Percentiles rank a stretch among this genome's conserved stretches.
Evolutionary conservation across 1,284 basidiomycete genomes (phyloP).

Genomic region (Marasmius tenuissimus): DNA sequence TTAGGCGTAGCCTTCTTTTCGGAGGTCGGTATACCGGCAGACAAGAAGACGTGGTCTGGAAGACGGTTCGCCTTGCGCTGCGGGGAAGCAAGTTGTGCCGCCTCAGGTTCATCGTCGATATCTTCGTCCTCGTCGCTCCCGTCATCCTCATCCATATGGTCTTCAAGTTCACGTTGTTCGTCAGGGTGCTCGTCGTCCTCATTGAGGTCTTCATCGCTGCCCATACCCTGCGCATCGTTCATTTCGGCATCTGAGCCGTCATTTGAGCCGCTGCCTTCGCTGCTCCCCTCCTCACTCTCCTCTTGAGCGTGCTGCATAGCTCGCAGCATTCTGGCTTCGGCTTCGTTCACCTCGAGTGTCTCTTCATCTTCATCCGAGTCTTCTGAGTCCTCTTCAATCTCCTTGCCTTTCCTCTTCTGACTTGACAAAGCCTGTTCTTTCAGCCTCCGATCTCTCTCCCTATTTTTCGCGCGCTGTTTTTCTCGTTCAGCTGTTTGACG

Average conservation of each 20-base stretch:
- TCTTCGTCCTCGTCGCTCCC: slow-evolving; percentile 13
- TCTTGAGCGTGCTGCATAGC: slow-evolving; percentile 42
- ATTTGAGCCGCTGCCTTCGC: not conserved
- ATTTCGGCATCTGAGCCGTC: slow-evolving; percentile 2
- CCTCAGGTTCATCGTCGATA: slow-evolving; percentile 13
- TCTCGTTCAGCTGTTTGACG: slow-evolving; percentile 35
- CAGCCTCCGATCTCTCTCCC: slow-evolving; percentile 41
- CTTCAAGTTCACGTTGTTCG: slow-evolving; percentile 15
- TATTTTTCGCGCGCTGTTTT: slow-evolving; percentile 39
- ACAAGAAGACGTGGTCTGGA: slow-evolving; percentile 47
- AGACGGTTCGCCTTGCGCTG: slow-evolving; percentile 36
- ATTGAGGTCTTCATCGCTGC: slow-evolving; percentile 17
- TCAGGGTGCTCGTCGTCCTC: slow-evolving; percentile 21
- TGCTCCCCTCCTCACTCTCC: slow-evolving; percentile 20
- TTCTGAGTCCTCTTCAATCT: slow-evolving; percentile 14
- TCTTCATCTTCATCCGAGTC: slow-evolving; percentile 6
- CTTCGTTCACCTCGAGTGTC: slow-evolving; percentile 2
- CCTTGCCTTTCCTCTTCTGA: slow-evolving; percentile 21
- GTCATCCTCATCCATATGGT: slow-evolving; percentile 9
- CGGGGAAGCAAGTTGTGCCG: slow-evolving; percentile 16
- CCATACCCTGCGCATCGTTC: slow-evolving; percentile 11
- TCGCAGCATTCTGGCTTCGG: slow-evolving; percentile 32
- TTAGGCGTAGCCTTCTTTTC: slow-evolving; percentile 17
- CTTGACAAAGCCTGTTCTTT: slow-evolving; percentile 42
- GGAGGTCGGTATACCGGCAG: slow-evolving; percentile 40